Evolutionary conservation across 2,329 filamentous ascomycete species (phyloP), one percentile per base, ranked within the genome.

Genomic region (Verticillium longisporum): DNA sequence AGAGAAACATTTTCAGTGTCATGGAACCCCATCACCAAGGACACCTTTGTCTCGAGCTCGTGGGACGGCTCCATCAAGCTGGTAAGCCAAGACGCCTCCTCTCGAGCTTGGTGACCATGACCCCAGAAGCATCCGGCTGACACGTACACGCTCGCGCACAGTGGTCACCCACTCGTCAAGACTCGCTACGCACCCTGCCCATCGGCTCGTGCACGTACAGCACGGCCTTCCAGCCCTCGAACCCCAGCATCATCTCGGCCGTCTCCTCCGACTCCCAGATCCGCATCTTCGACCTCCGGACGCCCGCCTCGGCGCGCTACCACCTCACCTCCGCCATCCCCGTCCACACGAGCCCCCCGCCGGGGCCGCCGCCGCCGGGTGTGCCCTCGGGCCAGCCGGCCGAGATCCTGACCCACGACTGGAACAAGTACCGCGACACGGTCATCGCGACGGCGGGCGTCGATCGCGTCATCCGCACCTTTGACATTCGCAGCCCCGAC

Each of bases 51-150:
- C 34, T 96, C 91, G 0, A 92, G 88, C 66, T 96, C 92, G 6
- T 99, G 95, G 95, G 95, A 99, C 70, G 95, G 95, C 57, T 96
- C 91, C 2, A 86, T 98, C 68, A 97, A 97, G 78, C 87, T 99
- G 69, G 86, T 88, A 71, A 62, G 82, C 64, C 33, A 45, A 53
- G 21, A 26, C 26, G 18, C 13, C 26, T 6, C 13, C 26, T 31
- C 54, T 9, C 33, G 38, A 15, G n/a, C 56, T 54, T 26, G 26
- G 26, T 26, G 26, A 3, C 26, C 26, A 26, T 26, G 26, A 26
- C 26, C 26, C 26, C 26, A 26, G 26, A 2, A 26, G 26, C 26
- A 26, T 33, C 37, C 37, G 10, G 56, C 62, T 64, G 56, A 38
- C 36, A 15, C n/a, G 26, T 26, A 26, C 26, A 26, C 26, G 2